phyloP scores from a whole-genome alignment of 495 filamentous ascomycete genomes.

The Aspergillus affinis region DNA sequence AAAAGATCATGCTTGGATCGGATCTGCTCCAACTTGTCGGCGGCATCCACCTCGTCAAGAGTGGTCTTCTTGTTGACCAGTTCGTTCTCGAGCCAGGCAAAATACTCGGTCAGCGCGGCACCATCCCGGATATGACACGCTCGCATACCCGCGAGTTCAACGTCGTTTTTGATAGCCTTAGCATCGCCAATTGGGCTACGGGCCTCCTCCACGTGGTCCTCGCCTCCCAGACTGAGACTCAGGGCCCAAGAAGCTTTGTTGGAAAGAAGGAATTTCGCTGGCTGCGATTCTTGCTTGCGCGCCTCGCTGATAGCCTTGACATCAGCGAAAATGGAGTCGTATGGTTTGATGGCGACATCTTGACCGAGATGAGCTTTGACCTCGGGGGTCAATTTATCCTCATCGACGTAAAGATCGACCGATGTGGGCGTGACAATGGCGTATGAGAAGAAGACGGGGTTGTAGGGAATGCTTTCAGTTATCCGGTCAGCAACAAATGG shows the following conservation, averaged over 20 bases:
- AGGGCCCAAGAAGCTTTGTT: slow-evolving; percentile 94
- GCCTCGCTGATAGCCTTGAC: slow-evolving; percentile 56
- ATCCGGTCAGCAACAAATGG: slow-evolving; percentile 4
- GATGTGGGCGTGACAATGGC: slow-evolving; percentile 80
- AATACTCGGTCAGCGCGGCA: slow-evolving; percentile 87
- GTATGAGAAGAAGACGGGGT: slow-evolving; percentile 98
- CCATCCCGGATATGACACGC: slow-evolving; percentile 93
- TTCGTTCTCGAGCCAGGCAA: slow-evolving; percentile 95
- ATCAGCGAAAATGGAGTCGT: slow-evolving; percentile 80
- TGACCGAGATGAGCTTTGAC: slow-evolving; percentile 68
- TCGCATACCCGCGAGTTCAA: slow-evolving; percentile 89
- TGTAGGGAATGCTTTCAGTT: slow-evolving; percentile 80
- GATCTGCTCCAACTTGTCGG: slow-evolving; percentile 84
- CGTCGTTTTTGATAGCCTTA: slow-evolving; percentile 96
- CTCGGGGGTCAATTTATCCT: slow-evolving; percentile 69
- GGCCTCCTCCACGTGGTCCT: slow-evolving; percentile 79
- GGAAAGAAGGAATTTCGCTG: slow-evolving; percentile 78
- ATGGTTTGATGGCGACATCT: slow-evolving; percentile 77
- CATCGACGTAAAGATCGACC: slow-evolving; percentile 83
- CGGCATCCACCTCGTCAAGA: slow-evolving; percentile 86
- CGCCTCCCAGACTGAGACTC: slow-evolving; percentile 83
- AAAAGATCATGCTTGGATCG: slow-evolving; percentile 80
- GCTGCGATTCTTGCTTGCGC: slow-evolving; percentile 31
- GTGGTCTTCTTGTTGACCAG: slow-evolving; percentile 68
- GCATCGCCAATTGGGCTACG: slow-evolving; percentile 88